phyloP scores from a whole-genome alignment of 116 monocot genomes.

The Thalassia testudinum region DNA sequence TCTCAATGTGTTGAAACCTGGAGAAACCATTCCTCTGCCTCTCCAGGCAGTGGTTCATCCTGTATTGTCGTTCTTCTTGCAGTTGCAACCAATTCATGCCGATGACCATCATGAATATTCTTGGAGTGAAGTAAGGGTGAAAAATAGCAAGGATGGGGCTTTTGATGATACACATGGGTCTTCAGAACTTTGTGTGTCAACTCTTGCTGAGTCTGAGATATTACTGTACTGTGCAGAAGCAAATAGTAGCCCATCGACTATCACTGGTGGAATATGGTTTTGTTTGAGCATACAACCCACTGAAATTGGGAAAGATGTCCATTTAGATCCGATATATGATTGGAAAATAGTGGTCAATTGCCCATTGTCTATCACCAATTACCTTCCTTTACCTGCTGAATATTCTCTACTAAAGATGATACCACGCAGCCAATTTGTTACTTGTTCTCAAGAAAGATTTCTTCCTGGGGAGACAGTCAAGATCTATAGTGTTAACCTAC shows the following conservation, averaged over 20 bases:
- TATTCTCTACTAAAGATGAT: conserved; percentile 39
- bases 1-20: conserved; percentile 53
- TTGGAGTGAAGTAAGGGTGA: conserved; percentile 55
- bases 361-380: conserved; percentile 67
- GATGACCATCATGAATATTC: conserved; percentile 38
- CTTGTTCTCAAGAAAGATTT: conserved; percentile 27
- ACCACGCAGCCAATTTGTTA: conserved; percentile 18
- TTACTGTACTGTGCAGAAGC: conserved; percentile 42
- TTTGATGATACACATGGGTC: conserved; percentile 11
- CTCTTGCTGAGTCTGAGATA: conserved; percentile 48
- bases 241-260: conserved; percentile 23
- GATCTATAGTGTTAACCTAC: conserved; percentile 60
- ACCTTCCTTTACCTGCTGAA: conserved; percentile 58
- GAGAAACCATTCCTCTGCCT: conserved; percentile 65
- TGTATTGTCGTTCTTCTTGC: conserved; percentile 31
- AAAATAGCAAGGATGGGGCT: conserved; percentile 17
- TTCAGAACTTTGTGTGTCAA: conserved; percentile 61
- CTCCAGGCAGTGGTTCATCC: conserved; percentile 48
- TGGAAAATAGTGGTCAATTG: conserved; percentile 67
- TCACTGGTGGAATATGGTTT: conserved; percentile 57
- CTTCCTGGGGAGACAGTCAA: conserved; percentile 51
- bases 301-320: conserved; percentile 89
- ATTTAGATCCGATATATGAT: conserved; percentile 72
- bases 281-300: conserved; percentile 50
- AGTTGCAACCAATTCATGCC: conserved; percentile 42